Percentiles rank a stretch among this genome's conserved stretches.
These are phyloP conservation scores for Lachancea meyersii DNA, from an alignment of 805 yeast species.

Conservation along the genomic window DNA sequence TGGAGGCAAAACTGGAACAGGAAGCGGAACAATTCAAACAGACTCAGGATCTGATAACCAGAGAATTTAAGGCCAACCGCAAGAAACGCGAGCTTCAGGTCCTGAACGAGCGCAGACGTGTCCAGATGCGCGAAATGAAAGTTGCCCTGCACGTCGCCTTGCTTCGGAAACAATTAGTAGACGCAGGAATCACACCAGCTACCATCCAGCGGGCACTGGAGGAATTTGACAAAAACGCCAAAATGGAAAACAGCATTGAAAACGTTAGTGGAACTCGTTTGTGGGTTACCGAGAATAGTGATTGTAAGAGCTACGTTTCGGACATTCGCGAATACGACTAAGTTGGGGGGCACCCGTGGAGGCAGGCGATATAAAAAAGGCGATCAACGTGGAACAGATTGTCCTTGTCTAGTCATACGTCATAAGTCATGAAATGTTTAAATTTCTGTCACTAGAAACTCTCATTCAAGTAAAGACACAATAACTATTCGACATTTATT, in stretches of 20 bases:
- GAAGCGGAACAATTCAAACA: constrained; percentile 31
- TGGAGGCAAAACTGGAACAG: constrained; percentile 32
- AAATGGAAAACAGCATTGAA: constrained; percentile 48
- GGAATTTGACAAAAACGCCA: constrained; percentile 55
- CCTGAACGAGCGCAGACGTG: constrained; percentile 45
- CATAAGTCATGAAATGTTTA: no score
- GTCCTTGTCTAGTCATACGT: no score
- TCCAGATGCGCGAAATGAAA: constrained; percentile 46
- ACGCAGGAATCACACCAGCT: constrained; percentile 53
- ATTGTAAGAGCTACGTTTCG: constrained; percentile 47
- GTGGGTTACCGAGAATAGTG: constrained; percentile 52
- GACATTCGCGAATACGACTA: constrained; percentile 53
- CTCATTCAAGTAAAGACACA: no score
- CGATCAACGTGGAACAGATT: no score
- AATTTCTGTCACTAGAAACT: no score
- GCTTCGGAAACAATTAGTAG: constrained; percentile 52
- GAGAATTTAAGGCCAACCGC: constrained; percentile 44
- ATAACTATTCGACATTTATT: no score
- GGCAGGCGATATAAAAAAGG: not conserved
- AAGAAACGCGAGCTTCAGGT: constrained; percentile 48
- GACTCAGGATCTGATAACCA: constrained; percentile 36
- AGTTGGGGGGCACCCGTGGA: not conserved
- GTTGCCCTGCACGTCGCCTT: constrained; percentile 65
- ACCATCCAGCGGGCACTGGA: constrained; percentile 46
- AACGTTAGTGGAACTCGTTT: constrained; percentile 49